Evolutionary conservation across 2,329 filamentous ascomycete species (phyloP), one percentile per base, ranked within the genome.

Genomic region (Scopulariopsis brevicaulis): DNA sequence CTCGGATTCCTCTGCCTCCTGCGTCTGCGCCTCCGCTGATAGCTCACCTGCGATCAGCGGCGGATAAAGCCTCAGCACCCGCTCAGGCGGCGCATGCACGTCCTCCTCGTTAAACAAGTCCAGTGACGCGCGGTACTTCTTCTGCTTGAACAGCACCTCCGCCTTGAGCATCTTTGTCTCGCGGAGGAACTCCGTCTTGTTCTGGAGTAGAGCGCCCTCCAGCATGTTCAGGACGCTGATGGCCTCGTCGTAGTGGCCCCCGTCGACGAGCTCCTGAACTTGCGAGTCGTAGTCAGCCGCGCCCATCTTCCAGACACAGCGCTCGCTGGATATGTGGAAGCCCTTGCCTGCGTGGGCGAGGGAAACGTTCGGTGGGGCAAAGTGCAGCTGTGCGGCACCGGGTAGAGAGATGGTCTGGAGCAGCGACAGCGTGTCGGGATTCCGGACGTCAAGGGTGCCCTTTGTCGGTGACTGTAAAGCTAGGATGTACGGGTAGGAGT

Each of bases 321-420:
- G 81, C 58, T 97, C 94, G 67, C 93, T 96, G 22, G 87, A 87
- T 56, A 97, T 91, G 60, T 97, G 81, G 65, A 99, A 99, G 0
- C 92, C 93, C 69, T 99, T 99, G 3, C 90, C 94, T 0, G 91
- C 92, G 72, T 99, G 94, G 0, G 93, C 90, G n/a, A 99, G 77
- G 66, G 93, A 96, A 62, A 93, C 87, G 22, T 90, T 96, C 0
- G 93, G 92, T 55, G 95, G 91, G 0, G 92, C 90, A 28, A 97
- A 94, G 69, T 97, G 90, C 59, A 99, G 77, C 61, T 92, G 85
- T 35, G 82, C 89, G 1, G 93, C 93, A 15, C 86, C 89, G 0
- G 90, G 89, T 12, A 99, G 78, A 7, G 84, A 77, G 56, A 99
- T 86, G 0, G 84, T 90, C 72, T 99, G 94, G 20, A 99, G 76